Evolutionary conservation across 2,329 filamentous ascomycete genomes (phyloP).

Genomic region (Beauveria medogensis): DNA sequence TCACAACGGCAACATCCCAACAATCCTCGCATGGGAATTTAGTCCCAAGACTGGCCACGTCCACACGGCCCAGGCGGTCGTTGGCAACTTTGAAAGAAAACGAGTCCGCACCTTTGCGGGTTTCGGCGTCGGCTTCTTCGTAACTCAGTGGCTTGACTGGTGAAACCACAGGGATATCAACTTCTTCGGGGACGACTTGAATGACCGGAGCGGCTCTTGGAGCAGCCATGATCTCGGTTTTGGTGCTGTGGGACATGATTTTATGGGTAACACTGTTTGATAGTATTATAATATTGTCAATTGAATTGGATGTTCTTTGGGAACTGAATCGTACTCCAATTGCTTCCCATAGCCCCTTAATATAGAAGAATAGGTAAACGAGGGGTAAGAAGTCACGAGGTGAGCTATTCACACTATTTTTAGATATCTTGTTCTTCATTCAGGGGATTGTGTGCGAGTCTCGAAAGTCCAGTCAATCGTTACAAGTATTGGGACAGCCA

Average conservation of each 20-base stretch:
- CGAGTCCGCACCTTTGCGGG: background rate
- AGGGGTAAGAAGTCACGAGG: too few species aligned
- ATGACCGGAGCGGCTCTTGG: background rate
- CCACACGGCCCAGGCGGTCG: background rate
- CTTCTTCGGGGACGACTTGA: background rate
- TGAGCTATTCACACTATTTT: too few species aligned
- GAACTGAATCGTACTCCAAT: too few species aligned
- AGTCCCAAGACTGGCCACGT: background rate
- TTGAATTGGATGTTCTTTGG: too few species aligned
- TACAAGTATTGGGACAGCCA: too few species aligned
- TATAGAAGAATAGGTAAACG: too few species aligned
- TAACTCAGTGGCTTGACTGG: background rate
- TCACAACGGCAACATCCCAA: background rate
- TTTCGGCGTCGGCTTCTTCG: background rate
- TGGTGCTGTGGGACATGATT: background rate
- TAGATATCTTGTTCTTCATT: too few species aligned
- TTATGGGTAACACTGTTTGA: background rate
- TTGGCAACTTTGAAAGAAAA: background rate
- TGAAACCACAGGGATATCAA: background rate
- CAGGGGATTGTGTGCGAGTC: too few species aligned
- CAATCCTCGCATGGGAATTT: background rate
- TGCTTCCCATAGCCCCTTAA: too few species aligned
- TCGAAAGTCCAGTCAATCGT: too few species aligned
- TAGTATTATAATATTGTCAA: background rate
- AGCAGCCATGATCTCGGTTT: background rate